A percentile compares a stretch with the other conserved stretches of the same genome.
Conservation (phyloP, 352 stramenopile genomes). For the Phytophthora ramorum region DNA sequence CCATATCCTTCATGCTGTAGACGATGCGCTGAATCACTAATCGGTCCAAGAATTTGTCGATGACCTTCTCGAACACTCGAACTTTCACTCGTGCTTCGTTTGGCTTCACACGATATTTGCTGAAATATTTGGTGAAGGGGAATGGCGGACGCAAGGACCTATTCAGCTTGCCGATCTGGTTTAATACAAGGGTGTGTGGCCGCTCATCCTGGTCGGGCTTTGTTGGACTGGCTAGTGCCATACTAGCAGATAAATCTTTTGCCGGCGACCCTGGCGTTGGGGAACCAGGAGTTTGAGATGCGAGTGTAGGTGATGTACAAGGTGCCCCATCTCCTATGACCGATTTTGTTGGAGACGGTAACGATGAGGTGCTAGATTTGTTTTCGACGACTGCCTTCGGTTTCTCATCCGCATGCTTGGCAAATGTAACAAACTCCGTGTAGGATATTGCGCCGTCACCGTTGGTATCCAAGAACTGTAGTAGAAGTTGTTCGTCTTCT, state of each 20-base stretch:
- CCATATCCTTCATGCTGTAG: slow-evolving; percentile 77
- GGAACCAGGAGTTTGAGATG: slow-evolving; percentile 1
- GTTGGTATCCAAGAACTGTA: slow-evolving; percentile 77
- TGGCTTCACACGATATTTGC: slow-evolving; percentile 61
- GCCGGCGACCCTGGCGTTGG: slow-evolving; percentile 12
- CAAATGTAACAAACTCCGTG: slow-evolving; percentile 74
- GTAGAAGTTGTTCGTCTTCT: slow-evolving; percentile 70
- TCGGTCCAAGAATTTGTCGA: slow-evolving; percentile 79
- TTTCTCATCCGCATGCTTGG: slow-evolving; percentile 48
- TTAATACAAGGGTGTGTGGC: slow-evolving; percentile 32
- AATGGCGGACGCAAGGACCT: slow-evolving; percentile 54
- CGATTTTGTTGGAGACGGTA: slow-evolving; percentile 33
- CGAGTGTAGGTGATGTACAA: slow-evolving; percentile 13
- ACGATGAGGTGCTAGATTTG: slow-evolving; percentile 9
- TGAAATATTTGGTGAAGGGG: slow-evolving; percentile 81
- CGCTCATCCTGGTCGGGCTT: slow-evolving; percentile 15
- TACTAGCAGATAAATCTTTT: slow-evolving; percentile 23
- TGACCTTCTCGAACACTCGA: slow-evolving; percentile 73
- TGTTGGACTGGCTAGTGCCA: neutral
- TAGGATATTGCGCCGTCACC: slow-evolving; percentile 69
- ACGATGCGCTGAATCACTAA: slow-evolving; percentile 57
- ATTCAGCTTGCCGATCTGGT: slow-evolving; percentile 56
- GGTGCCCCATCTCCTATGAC: slow-evolving; percentile 12
- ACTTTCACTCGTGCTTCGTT: slow-evolving; percentile 54
- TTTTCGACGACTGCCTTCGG: slow-evolving; percentile 40